Evolutionary conservation across 1,284 basidiomycete genomes (phyloP), one percentile per base, ranked within the genome.

Genomic region (Puccinia triticina): DNA sequence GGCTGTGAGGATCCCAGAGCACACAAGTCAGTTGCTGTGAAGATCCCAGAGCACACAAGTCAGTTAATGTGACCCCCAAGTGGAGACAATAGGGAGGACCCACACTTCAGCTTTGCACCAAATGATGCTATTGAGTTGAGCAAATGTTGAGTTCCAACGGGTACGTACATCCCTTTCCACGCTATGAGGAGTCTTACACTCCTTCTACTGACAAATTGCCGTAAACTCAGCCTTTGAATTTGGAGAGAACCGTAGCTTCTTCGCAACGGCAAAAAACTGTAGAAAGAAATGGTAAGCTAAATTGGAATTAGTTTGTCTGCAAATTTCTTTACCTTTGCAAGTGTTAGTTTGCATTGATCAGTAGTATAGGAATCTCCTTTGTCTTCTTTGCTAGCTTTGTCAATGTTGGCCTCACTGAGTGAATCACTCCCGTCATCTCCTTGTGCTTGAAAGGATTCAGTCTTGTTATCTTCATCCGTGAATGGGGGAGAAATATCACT

Each of bases 201-300:
- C 12, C 8, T 46, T 71, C 26, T 71, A 40, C 26, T n/a, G 67
- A 48, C 37, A 71, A 12, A 71, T 21, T 23, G 10, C 67, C 1
- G 48, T 48, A 23, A 71, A 71, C 40, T 71, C 37, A 7, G 67
- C 67, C 40, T 46, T 71, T 1, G 43, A 71, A 43, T 71, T 50
- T 29, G 67, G 67, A 10, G 67, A 71, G 18, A 26, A 43, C 10
- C 48, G 46, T 3, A 71, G 23, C 26, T 71, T 71, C 7, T 7
- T 71, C 2, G 67, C 67, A 26, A 71, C 48, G 8, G 10, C 67
- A 48, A 40, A 23, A 26, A 71, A 71, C 67, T 71, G 67, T 40
- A n/a, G 67, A 71, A 1, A 16, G 10, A 64, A 37, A 64, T 32
- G n/a, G n/a, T 32, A 64, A 32, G 61, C 21, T 29, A 14, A 29